Conservation (phyloP, 2,329 filamentous ascomycete genomes). For the Cercospora beticola region DNA sequence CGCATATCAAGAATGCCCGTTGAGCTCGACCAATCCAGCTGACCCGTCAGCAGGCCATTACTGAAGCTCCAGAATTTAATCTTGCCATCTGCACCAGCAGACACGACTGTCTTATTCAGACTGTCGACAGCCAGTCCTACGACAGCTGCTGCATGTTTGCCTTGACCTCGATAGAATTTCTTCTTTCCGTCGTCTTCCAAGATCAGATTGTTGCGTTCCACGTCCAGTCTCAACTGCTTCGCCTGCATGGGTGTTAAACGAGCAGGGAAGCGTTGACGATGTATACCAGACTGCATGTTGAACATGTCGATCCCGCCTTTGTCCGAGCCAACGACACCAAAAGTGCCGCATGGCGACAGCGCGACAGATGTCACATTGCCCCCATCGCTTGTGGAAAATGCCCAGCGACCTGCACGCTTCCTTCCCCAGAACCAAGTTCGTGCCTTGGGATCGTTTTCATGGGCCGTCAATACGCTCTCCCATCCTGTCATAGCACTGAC, state of each 20-base stretch:
- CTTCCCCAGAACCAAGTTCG: constrained; percentile 98
- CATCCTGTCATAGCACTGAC: constrained; percentile 80
- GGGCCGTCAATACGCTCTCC: constrained; percentile 95
- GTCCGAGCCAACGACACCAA: constrained; percentile 83
- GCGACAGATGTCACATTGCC: constrained; percentile 80
- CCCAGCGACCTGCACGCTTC: constrained; percentile 89
- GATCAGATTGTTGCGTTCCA: constrained; percentile 38
- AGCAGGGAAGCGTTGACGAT: constrained; percentile 84
- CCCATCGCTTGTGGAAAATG: constrained; percentile 80
- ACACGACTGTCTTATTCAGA: constrained; percentile 83
- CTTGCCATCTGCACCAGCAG: constrained; percentile 84
- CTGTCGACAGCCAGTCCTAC: constrained; percentile 86
- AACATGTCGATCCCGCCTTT: constrained; percentile 88
- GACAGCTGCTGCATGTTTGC: constrained; percentile 76
- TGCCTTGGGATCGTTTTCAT: constrained; percentile 78
- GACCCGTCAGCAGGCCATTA: constrained; percentile 74
- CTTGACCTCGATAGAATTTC: constrained; percentile 53
- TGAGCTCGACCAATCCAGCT: constrained; percentile 81
- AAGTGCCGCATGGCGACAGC: constrained; percentile 89
- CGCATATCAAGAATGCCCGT: constrained; percentile 72
- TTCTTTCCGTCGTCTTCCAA: constrained; percentile 44
- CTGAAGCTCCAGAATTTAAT: constrained; percentile 97
- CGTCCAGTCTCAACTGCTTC: constrained; percentile 67
- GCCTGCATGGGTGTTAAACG: constrained; percentile 75
- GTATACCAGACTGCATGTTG: constrained; percentile 89